Evolutionary conservation across 768 basidiomycete genomes (phyloP).

Genomic region (Peribolospora baueri): DNA sequence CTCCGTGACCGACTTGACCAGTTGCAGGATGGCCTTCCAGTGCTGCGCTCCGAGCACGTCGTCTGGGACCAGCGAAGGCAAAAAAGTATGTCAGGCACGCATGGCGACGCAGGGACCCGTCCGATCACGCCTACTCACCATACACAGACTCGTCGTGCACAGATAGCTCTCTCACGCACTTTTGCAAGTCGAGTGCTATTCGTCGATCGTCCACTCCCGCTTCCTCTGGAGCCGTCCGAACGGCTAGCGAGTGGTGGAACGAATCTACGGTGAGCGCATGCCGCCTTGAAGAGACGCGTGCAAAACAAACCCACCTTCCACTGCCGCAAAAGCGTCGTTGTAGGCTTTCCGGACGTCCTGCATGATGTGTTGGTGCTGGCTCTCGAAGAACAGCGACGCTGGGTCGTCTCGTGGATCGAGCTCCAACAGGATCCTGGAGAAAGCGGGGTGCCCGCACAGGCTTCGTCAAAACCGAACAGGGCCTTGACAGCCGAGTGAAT

Average conservation of each 20-base stretch:
- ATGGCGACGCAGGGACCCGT: too few relatives aligned
- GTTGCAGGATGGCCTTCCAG: slow-evolving; percentile 53
- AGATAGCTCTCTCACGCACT: slow-evolving; percentile 4
- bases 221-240: too few relatives aligned
- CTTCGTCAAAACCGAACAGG: background rate
- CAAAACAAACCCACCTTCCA: slow-evolving; percentile 24
- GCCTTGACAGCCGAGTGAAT: background rate
- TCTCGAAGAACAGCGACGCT: slow-evolving; percentile 85
- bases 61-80: background rate
- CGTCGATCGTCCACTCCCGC: slow-evolving; percentile 2
- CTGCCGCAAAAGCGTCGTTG: slow-evolving; percentile 27
- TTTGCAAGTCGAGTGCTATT: slow-evolving; percentile 5
- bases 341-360: slow-evolving; percentile 45
- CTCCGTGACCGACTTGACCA: slow-evolving; percentile 74
- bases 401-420: slow-evolving; percentile 69
- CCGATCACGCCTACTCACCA: too few relatives aligned
- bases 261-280: too few relatives aligned
- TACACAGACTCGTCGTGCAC: background rate
- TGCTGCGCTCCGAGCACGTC: slow-evolving; percentile 45
- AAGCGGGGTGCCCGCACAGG: background rate
- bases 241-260: too few relatives aligned
- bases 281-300: too few relatives aligned
- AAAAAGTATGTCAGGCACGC: too few relatives aligned
- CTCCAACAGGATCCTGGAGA: slow-evolving; percentile 55
- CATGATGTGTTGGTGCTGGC: slow-evolving; percentile 67